These are phyloP conservation scores for Capsicum rhomboideum DNA, from an alignment of 257 asterid genomes.

Conservation along the genomic window DNA sequence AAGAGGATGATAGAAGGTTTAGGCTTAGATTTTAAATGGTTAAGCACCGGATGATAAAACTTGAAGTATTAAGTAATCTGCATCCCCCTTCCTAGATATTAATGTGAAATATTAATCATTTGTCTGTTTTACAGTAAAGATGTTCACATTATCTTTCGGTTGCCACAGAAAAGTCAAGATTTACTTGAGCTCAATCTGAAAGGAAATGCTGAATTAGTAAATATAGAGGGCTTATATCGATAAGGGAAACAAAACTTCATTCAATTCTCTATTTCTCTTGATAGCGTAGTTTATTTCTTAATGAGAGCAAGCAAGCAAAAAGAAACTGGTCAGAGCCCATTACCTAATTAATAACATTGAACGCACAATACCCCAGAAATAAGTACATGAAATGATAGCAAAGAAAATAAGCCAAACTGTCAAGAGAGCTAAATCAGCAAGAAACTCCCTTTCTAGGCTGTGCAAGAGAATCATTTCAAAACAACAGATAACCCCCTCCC, in stretches of 20 bases:
- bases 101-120: not conserved
- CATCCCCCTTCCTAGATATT: not conserved
- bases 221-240: not conserved
- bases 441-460: not conserved
- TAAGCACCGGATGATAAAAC: not conserved
- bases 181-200: not conserved
- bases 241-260: not conserved
- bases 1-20: not conserved
- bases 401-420: not conserved
- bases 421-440: not conserved
- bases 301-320: not conserved
- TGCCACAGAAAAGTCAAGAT: not conserved
- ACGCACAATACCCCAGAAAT: not conserved
- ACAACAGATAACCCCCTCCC: not conserved
- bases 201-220: not conserved
- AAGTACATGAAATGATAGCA: not conserved
- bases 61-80: not conserved
- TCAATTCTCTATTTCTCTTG: not conserved
- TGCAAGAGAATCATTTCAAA: not conserved
- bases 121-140: not conserved
- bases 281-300: not conserved
- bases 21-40: not conserved
- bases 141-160: not conserved
- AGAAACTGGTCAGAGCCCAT: not conserved
- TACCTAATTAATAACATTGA: not conserved